phyloP scores from a whole-genome alignment of 2,329 filamentous ascomycete genomes.

The Gremmenia infestans region DNA sequence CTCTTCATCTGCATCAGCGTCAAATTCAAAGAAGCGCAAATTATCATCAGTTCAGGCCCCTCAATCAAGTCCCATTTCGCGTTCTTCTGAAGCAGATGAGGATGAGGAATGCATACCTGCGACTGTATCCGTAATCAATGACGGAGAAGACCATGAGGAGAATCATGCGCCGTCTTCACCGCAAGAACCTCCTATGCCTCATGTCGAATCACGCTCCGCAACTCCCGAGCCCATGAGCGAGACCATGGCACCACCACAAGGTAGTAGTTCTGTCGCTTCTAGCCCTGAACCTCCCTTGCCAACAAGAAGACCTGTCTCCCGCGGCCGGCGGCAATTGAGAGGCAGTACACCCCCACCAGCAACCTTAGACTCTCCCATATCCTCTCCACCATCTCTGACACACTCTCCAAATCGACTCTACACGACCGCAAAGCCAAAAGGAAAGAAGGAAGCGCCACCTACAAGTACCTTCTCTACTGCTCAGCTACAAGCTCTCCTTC shows the following conservation, averaged over 20 bases:
- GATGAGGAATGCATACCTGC: conserved; percentile 23
- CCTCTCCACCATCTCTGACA: conserved; percentile 61
- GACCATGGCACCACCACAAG: conserved; percentile 32
- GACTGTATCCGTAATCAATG: conserved; percentile 19
- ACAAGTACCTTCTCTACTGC: conserved; percentile 31
- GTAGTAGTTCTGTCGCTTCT: conserved; percentile 26
- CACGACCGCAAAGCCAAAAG: conserved; percentile 12
- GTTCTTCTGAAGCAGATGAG: conserved; percentile 8
- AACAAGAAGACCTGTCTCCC: conserved; percentile 12
- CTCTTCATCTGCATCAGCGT: conserved; percentile 32
- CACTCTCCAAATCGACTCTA: conserved; percentile 53
- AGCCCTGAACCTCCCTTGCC: conserved; percentile 18
- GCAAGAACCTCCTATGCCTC: conserved; percentile 13
- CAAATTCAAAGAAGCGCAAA: conserved; percentile 51
- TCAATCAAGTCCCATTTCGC: conserved; percentile 21
- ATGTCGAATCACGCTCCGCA: conserved; percentile 19
- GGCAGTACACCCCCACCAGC: conserved; percentile 24
- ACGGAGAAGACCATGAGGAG: conserved; percentile 15
- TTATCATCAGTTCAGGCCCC: conserved; percentile 28
- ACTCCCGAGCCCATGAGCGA: conserved; percentile 29
- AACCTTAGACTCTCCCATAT: conserved; percentile 34
- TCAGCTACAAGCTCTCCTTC: conserved; percentile 34
- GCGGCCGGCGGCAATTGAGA: conserved; percentile 21
- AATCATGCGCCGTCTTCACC: conserved; percentile 9
- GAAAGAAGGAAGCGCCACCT: conserved; percentile 18